A percentile compares a stretch with the other conserved stretches of the same genome.
Evolutionary conservation across 2,329 filamentous ascomycete genomes (phyloP).

Genomic region (Venturiaceae sp.): DNA sequence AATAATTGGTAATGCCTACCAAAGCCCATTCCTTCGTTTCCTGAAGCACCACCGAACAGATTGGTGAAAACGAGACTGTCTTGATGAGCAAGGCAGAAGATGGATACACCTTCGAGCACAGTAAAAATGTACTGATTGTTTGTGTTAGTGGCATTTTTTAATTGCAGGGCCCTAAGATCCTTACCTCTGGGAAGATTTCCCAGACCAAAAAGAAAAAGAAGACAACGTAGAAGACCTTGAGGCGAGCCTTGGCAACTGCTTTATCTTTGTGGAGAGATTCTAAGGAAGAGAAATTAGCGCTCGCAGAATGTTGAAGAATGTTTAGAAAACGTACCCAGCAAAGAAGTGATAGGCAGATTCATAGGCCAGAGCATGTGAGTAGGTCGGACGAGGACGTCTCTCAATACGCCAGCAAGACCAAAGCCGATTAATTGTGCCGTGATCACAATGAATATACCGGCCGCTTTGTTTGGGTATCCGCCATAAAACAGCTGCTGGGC

Average conservation of each 20-base stretch:
- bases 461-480: neutral
- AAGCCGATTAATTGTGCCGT: slow-evolving; percentile 12
- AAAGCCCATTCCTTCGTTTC: slow-evolving; percentile 10
- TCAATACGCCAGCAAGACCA: slow-evolving; percentile 10
- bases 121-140: neutral
- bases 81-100: slow-evolving; percentile 11
- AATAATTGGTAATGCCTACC: neutral
- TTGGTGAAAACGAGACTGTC: slow-evolving; percentile 10
- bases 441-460: slow-evolving; percentile 9
- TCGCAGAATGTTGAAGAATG: slow-evolving; percentile 6
- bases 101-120: slow-evolving; percentile 6
- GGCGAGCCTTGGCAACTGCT: slow-evolving; percentile 8
- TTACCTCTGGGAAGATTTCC: slow-evolving; percentile 11
- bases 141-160: neutral
- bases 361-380: slow-evolving; percentile 11
- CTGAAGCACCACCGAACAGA: slow-evolving; percentile 9
- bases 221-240: slow-evolving; percentile 19
- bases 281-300: neutral
- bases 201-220: slow-evolving; percentile 13
- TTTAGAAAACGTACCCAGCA: slow-evolving; percentile 1
- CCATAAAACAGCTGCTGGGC: slow-evolving; percentile 11
- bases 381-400: slow-evolving; percentile 10
- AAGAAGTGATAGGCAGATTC: slow-evolving; percentile 9
- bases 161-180: neutral
- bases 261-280: slow-evolving; percentile 11